A percentile compares a stretch with the other conserved stretches of the same genome.
phyloP scores from a whole-genome alignment of 768 basidiomycete genomes.

The Sporobolomyces pararoseus region DNA sequence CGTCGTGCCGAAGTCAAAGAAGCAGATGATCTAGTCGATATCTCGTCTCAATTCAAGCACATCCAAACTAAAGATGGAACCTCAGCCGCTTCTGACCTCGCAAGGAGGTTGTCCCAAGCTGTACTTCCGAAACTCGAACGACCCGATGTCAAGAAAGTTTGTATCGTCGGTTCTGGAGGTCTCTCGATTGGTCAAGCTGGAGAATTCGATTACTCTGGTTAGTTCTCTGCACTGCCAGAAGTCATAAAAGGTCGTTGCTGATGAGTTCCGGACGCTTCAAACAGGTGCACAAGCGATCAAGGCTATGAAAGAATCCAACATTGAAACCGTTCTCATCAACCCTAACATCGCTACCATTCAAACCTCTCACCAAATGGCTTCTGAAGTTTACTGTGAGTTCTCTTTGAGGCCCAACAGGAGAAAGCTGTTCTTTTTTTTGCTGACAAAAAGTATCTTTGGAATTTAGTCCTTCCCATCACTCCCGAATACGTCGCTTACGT shows the following conservation, averaged over 20 bases:
- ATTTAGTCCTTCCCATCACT: conserved; percentile 74
- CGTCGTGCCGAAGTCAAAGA: conserved; percentile 28
- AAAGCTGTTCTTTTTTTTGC: not conserved
- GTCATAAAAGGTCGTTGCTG: not conserved
- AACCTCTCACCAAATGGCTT: conserved; percentile 93
- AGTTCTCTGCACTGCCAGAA: conserved; percentile 19
- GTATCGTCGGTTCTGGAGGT: conserved; percentile 94
- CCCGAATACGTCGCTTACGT: conserved; percentile 98
- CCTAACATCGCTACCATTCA: conserved; percentile 98
- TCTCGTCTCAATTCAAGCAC: conserved; percentile 43
- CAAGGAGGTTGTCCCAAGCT: conserved; percentile 85
- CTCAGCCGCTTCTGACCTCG: conserved; percentile 70
- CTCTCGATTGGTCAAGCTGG: conserved; percentile 97
- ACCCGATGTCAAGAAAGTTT: conserved; percentile 87
- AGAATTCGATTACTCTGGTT: conserved; percentile 95
- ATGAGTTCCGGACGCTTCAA: not conserved
- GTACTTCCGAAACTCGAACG: conserved; percentile 87
- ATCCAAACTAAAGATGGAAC: conserved; percentile 41
- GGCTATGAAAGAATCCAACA: conserved; percentile 90
- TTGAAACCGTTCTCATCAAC: conserved; percentile 78
- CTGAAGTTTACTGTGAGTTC: conserved; percentile 73
- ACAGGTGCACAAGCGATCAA: conserved; percentile 91
- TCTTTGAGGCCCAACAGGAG: not conserved
- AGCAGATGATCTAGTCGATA: conserved; percentile 36
- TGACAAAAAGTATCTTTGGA: too few relatives aligned